Evolutionary conservation across 2,329 filamentous ascomycete species (phyloP), one percentile per base, ranked within the genome.

Genomic region (Aureobasidium lini): DNA sequence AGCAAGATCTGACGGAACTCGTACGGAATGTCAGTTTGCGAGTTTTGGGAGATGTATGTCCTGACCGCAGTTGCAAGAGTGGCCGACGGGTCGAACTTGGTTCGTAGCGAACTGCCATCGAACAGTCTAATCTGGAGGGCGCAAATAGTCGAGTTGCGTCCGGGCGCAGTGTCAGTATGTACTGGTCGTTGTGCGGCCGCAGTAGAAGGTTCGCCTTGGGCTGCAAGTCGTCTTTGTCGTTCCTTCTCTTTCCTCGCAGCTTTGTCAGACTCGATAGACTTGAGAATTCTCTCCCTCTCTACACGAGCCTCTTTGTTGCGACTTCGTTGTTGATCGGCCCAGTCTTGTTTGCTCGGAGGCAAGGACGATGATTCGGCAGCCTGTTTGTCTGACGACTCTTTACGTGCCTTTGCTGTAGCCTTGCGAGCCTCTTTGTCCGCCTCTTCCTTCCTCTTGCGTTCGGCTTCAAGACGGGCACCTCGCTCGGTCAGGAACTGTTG

Each of bases 1-100:
- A 88, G 86, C 2, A 95, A 79, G 37, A 96, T 85, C 49, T 95
- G 84, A 68, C 91, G 90, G 75, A 97, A 92, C 11, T 81, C 87
- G 72, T 91, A 97, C 0, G 90, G 89, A 3, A 65, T 56, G 32
- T 68, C 65, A 3, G 64, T 64, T 2, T 11, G 78, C 68, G 66
- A 10, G 72, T 76, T 62, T 60, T 80, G 76, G 58, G 93, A 88
- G 7, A 97, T 81, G 89, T 90, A 96, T 6, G 78, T 74, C 7
- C 93, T 82, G 1, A 97, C 85, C 44, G 89, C 82, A 6, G 72
- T 76, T 6, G 77, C 72, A 3, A 96, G 78, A 0, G 81, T 88
- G 23, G 84, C 83, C 10, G 83, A 76, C 28, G 66, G 64, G 13
- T 68, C 64, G 71, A 96, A 95, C 16, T 82, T 84, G 3, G 80